A percentile compares a stretch with the other conserved stretches of the same genome.
Evolutionary conservation across 2,329 filamentous ascomycete species (phyloP).

Genomic region (Raffaelea deltoideospora): DNA sequence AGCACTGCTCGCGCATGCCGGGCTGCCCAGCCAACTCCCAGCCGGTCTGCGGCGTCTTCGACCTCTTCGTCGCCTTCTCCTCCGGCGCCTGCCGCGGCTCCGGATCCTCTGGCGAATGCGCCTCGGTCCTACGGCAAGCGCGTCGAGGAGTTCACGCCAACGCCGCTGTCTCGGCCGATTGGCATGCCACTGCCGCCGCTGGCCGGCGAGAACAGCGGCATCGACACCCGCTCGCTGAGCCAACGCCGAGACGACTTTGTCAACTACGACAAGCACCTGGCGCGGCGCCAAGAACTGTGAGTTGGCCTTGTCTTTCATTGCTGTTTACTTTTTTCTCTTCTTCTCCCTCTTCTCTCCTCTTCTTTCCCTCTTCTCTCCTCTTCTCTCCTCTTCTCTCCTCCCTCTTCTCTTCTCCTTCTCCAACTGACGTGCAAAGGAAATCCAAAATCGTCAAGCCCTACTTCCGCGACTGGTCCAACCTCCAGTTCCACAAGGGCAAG

Average conservation of each 20-base stretch:
- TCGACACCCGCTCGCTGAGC: conserved; percentile 50
- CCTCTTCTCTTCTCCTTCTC: too few species aligned
- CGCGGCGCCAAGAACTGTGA: conserved; percentile 61
- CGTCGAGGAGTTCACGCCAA: conserved; percentile 39
- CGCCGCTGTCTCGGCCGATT: conserved; percentile 56
- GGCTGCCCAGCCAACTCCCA: conserved; percentile 11
- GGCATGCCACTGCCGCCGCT: conserved; percentile 62
- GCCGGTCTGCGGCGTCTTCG: conserved; percentile 12
- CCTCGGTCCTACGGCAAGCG: conserved; percentile 45
- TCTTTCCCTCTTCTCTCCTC: too few species aligned
- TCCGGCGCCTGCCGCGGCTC: conserved; percentile 1
- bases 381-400: neutral
- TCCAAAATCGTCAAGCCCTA: conserved; percentile 72
- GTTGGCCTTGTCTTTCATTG: conserved; percentile 8
- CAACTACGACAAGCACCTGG: conserved; percentile 71
- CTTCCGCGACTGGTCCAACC: conserved; percentile 88
- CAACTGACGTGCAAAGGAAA: conserved; percentile 45
- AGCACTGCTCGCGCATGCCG: conserved; percentile 6
- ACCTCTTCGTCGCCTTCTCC: conserved; percentile 4
- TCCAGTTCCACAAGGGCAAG: conserved; percentile 73
- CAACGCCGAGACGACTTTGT: conserved; percentile 68
- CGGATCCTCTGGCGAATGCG: conserved; percentile 34
- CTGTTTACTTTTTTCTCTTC: neutral
- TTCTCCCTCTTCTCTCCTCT: neutral
- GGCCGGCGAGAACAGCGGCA: conserved; percentile 67